Percentiles rank a stretch among this genome's conserved stretches.
phyloP scores from a whole-genome alignment of 768 basidiomycete genomes.

The Rhodocollybia butyracea region DNA sequence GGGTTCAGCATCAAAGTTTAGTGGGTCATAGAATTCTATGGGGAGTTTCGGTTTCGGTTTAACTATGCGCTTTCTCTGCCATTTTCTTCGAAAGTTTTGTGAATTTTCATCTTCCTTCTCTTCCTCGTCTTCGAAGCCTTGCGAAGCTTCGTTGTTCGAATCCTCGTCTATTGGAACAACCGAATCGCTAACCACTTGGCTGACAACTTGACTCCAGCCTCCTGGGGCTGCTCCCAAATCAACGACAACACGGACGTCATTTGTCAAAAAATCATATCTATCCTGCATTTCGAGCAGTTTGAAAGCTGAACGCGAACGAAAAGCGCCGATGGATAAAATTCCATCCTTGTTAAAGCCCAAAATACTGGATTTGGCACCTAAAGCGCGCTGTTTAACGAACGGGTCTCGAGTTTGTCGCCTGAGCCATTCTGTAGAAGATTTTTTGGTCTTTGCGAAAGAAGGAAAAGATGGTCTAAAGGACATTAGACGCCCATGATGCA shows the following conservation, averaged over 20 bases:
- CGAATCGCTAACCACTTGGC: slow-evolving; percentile 45
- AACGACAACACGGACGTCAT: slow-evolving; percentile 61
- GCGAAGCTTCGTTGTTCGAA: slow-evolving; percentile 4
- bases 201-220: slow-evolving; percentile 88
- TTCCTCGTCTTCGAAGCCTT: slow-evolving; percentile 21
- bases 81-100: background rate
- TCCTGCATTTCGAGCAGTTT: slow-evolving; percentile 82
- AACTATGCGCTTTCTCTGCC: slow-evolving; percentile 9
- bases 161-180: slow-evolving; percentile 33
- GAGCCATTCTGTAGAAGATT: slow-evolving; percentile 62
- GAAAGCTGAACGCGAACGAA: slow-evolving; percentile 87
- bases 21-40: slow-evolving; percentile 33
- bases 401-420: slow-evolving; percentile 68
- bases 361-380: slow-evolving; percentile 2
- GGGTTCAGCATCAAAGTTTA: slow-evolving; percentile 34
- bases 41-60: background rate
- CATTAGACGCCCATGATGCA: too few relatives aligned
- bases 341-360: slow-evolving; percentile 7
- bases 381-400: slow-evolving; percentile 55
- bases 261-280: slow-evolving; percentile 52
- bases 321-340: slow-evolving; percentile 29
- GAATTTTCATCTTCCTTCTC: slow-evolving; percentile 1
- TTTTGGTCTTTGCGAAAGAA: slow-evolving; percentile 2
- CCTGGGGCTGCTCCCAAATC: slow-evolving; percentile 94
- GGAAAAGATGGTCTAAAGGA: background rate